These are phyloP conservation scores for Thielaviopsis euricoi DNA, from an alignment of 2,329 filamentous ascomycete genomes.

Conservation along the genomic window DNA sequence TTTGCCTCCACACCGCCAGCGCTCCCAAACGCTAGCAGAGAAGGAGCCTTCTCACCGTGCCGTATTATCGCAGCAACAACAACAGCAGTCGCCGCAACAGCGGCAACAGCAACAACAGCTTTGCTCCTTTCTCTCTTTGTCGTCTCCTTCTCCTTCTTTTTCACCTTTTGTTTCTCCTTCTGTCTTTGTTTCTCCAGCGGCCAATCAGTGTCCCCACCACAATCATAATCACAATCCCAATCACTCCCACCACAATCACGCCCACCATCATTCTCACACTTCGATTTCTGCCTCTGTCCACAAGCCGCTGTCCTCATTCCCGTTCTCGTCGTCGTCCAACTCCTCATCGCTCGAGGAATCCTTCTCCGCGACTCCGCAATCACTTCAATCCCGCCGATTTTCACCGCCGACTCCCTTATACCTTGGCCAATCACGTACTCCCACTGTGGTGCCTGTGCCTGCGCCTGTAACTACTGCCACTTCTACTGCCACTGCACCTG, in stretches of 20 bases:
- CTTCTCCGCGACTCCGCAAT: background rate
- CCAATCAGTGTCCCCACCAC: background rate
- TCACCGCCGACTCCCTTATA: background rate
- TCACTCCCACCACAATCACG: background rate
- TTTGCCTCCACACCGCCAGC: background rate
- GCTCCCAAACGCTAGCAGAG: background rate
- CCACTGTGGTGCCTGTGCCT: background rate
- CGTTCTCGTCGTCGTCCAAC: background rate
- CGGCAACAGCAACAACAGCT: background rate
- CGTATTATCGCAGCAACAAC: slow-evolving; percentile 1
- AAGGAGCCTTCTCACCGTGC: background rate
- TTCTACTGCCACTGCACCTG: background rate
- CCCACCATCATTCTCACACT: background rate
- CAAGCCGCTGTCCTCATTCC: background rate
- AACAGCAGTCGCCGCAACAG: background rate
- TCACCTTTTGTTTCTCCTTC: background rate
- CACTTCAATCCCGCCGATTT: background rate
- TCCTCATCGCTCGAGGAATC: background rate
- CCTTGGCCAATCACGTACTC: background rate
- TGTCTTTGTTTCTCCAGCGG: background rate
- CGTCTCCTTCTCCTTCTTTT: background rate
- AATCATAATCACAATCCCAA: background rate
- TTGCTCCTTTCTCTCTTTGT: background rate
- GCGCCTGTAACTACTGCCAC: background rate
- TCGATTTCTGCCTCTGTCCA: background rate